These are phyloP conservation scores for Lecanoromycetidae sp. DNA, from an alignment of 2,329 filamentous ascomycete species.

Conservation along the genomic window DNA sequence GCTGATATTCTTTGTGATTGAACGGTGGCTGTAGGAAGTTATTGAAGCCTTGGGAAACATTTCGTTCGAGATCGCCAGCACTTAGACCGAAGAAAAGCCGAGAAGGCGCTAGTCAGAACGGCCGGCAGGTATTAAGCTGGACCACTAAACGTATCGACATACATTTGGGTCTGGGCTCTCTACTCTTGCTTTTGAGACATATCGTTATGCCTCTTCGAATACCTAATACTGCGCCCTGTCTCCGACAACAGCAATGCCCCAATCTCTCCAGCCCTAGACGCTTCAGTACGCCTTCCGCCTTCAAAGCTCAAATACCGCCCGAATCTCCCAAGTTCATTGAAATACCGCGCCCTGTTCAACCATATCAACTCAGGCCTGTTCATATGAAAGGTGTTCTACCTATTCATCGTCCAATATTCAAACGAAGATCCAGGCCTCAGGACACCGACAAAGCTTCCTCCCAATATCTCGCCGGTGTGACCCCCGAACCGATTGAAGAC, in stretches of 20 bases:
- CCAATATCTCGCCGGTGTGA: constrained; percentile 49
- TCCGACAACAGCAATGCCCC: neutral
- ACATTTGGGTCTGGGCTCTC: neutral
- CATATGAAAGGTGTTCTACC: constrained; percentile 67
- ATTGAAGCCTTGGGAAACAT: neutral
- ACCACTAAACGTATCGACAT: neutral
- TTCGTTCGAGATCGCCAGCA: neutral
- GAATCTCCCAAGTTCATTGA: constrained; percentile 83
- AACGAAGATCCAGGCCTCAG: constrained; percentile 29
- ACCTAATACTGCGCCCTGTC: neutral
- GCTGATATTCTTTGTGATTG: neutral
- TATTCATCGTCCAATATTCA: constrained; percentile 70
- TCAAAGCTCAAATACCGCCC: constrained; percentile 48
- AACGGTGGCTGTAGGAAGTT: neutral
- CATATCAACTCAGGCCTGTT: constrained; percentile 53
- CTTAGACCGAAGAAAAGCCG: neutral
- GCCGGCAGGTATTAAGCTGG: too few species aligned
- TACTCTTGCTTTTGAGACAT: neutral
- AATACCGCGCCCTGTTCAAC: constrained; percentile 65
- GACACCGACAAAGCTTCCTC: constrained; percentile 48
- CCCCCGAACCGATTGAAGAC: constrained; percentile 40
- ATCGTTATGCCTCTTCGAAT: constrained; percentile 11
- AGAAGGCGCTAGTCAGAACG: too few species aligned
- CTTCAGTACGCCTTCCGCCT: constrained; percentile 37
- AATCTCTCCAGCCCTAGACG: constrained; percentile 22